These are phyloP conservation scores for Rhizopus arrhizus DNA, from an alignment of 371 early-diverging fungal genomes.

Conservation along the genomic window DNA sequence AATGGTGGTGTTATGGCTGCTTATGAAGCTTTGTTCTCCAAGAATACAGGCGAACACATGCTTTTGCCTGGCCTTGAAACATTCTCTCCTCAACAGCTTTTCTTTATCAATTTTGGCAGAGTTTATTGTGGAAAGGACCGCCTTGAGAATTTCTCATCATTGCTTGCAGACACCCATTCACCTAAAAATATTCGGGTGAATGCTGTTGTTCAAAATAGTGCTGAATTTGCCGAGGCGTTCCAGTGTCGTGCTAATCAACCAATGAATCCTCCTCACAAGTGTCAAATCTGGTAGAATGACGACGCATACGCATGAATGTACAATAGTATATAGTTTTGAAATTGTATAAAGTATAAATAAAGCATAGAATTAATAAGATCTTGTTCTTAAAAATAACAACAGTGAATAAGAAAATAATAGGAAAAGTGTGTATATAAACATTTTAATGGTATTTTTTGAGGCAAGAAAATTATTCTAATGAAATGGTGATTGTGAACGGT, in stretches of 20 bases:
- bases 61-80: constrained; percentile 18
- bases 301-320: too few species aligned
- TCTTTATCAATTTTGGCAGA: constrained; percentile 48
- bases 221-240: constrained; percentile 61
- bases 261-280: constrained; percentile 52
- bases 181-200: constrained; percentile 55
- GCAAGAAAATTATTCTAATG: not conserved
- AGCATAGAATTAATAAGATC: too few species aligned
- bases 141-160: constrained; percentile 31
- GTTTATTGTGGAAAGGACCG: constrained; percentile 41
- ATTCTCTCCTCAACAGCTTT: constrained; percentile 43
- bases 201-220: constrained; percentile 59
- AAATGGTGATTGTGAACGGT: constrained; percentile 7
- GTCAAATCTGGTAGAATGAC: constrained; percentile 40
- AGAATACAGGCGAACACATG: constrained; percentile 1
- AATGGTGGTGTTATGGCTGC: constrained; percentile 67
- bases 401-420: too few species aligned
- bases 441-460: too few species aligned
- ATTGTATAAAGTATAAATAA: too few species aligned
- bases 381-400: too few species aligned
- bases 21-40: constrained; percentile 31
- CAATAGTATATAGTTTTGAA: too few species aligned
- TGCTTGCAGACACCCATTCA: constrained; percentile 49
- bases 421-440: too few species aligned
- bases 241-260: constrained; percentile 39